Evolutionary conservation across 148 eudicot species (phyloP), one percentile per base, ranked within the genome.

Genomic region (Fagopyrum esculentum): DNA sequence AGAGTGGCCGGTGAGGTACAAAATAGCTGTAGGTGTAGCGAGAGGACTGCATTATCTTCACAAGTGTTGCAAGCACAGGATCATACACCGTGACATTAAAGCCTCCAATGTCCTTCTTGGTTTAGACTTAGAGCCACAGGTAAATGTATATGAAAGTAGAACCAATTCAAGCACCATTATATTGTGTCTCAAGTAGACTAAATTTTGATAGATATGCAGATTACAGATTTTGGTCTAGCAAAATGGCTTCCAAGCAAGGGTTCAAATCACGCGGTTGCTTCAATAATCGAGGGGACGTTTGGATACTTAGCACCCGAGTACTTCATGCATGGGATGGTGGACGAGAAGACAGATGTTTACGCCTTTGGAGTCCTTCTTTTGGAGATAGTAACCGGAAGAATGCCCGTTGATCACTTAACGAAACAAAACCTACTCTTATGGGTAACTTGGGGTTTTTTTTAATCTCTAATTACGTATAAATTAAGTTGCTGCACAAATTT

Each of bases 261-360:
- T 84, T 84, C 80, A 55, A 89, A 86, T 71, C 92, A 87, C 50
- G 83, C 86, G 16, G 86, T 81, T 9, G 77, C 82, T 46, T 85
- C 93, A 11, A 82, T 91, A 19, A 83, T 94, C 16, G 98, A 94
- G 80, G 98, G 98, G 13, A 94, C 98, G 6, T 94, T 94, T 52
- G 98, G 98, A 16, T 94, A 94, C 87, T 81, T 94, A 12, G 98
- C 98, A 7, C 98, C 98, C n/a, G 98, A 94, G 83, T 94, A 94
- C 76, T 89, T 94, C 81, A 87, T 91, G 97, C 93, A 94, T 75
- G 98, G 98, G 50, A 87, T 86, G 72, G 98, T 94, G 2, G 91
- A 94, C 61, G 98, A 94, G 64, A 94, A 91, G 77, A 91, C 89
- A 0, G 98, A 94, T 79, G 96, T 94, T 49, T 94, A 85, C 75